phyloP scores from a whole-genome alignment of 495 filamentous ascomycete species.

The Pyrenopolyporus hunteri region DNA sequence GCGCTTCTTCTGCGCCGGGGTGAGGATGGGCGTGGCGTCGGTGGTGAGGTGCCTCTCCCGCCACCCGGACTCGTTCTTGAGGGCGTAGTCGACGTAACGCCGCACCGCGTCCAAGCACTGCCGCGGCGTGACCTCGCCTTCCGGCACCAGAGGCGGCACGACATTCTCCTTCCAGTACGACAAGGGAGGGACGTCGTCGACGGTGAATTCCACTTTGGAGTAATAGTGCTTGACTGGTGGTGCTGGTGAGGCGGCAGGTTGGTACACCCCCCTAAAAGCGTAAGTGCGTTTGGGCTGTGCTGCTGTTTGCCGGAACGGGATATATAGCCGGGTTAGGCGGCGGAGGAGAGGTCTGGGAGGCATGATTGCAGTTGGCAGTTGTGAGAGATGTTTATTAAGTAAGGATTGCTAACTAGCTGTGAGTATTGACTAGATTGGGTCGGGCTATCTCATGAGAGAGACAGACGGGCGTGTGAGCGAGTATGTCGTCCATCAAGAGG shows the following conservation, averaged over 20 bases:
- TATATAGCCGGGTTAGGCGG: neutral
- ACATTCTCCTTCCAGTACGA: constrained; percentile 31
- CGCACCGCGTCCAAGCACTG: constrained; percentile 29
- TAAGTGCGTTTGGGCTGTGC: no score
- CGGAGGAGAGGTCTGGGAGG: neutral
- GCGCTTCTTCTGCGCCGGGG: no score
- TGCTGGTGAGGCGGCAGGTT: neutral
- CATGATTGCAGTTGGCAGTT: neutral
- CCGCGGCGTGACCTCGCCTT: constrained; percentile 28
- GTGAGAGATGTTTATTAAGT: no score
- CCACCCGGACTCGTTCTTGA: neutral
- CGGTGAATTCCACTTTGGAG: constrained; percentile 25
- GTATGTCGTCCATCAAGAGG: neutral
- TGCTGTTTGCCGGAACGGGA: neutral
- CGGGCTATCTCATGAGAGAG: no score
- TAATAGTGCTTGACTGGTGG: neutral
- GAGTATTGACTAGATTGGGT: no score
- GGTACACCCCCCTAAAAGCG: no score
- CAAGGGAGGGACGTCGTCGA: constrained; percentile 37
- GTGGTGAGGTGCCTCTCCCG: neutral
- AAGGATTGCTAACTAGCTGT: no score
- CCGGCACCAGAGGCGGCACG: constrained; percentile 2
- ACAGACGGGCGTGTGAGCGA: neutral
- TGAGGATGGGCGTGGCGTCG: neutral
- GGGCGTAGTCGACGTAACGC: constrained; percentile 37